phyloP scores from a whole-genome alignment of 768 basidiomycete species.

The Chiua virens region DNA sequence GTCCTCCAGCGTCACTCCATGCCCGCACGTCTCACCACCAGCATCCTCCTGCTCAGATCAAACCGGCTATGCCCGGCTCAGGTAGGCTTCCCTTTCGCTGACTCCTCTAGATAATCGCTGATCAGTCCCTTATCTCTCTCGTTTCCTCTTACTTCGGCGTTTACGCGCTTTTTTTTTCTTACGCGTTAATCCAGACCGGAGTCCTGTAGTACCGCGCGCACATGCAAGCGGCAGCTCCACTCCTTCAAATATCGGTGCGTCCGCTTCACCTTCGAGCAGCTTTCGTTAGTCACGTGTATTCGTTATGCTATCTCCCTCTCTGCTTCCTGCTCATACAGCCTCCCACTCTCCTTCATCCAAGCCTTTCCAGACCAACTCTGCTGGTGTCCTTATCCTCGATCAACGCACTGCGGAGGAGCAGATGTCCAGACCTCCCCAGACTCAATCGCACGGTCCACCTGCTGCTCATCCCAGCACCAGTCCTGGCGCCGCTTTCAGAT shows the following conservation, averaged over 20 bases:
- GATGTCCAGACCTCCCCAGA: slow-evolving; percentile 20
- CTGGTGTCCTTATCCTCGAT: slow-evolving; percentile 29
- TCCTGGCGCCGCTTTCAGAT: slow-evolving; percentile 18
- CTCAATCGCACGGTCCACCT: slow-evolving; percentile 16
- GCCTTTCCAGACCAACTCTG: slow-evolving; percentile 23
- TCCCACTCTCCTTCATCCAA: slow-evolving; percentile 30
- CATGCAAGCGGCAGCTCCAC: slow-evolving; percentile 26
- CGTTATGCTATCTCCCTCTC: neutral
- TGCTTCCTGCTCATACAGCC: slow-evolving; percentile 10
- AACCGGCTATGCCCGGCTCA: slow-evolving; percentile 34
- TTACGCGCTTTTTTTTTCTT: slow-evolving; percentile 13
- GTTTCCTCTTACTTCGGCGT: slow-evolving; percentile 12
- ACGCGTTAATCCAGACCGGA: slow-evolving; percentile 21
- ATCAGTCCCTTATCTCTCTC: slow-evolving; percentile 21
- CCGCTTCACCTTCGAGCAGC: neutral
- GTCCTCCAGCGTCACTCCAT: slow-evolving; percentile 22
- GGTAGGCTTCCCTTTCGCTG: slow-evolving; percentile 14
- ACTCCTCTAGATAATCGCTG: neutral
- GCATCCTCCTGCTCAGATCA: slow-evolving; percentile 27
- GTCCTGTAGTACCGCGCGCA: slow-evolving; percentile 28
- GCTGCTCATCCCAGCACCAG: slow-evolving; percentile 24
- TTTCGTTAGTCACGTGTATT: slow-evolving; percentile 6
- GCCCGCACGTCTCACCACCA: slow-evolving; percentile 28
- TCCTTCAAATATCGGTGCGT: slow-evolving; percentile 27
- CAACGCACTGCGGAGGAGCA: slow-evolving; percentile 32